Base-by-base conservation (phyloP, 805 yeast species). In the Pichia deserticola region DNA sequence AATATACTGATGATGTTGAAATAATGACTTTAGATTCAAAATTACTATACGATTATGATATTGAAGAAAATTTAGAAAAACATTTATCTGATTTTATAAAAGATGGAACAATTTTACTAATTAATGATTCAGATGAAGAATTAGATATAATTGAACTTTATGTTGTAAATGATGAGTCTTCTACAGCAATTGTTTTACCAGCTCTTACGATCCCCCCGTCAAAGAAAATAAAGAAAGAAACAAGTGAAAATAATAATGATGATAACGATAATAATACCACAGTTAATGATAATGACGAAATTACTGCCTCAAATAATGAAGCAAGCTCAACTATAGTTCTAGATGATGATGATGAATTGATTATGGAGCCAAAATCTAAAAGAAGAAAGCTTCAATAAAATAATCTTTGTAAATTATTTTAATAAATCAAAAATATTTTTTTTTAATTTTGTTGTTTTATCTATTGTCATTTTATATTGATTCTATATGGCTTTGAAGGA, bases 11-110 rank as follows among this genome's bases (percentile, higher is more conserved):
- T 37, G 81, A 84, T 37, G 74, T 88, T 3, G 60, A 86, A 7
- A 75, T 84, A 25, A 69, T 82, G 29, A 52, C 63, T 11, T 49
- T 53, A 37, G 65, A 60, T 28, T 76, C 79, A 36, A 75, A 77
- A 55, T 72, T 93, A 52, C 63, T 93, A 8, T 88, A 87, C 57
- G 99, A 93, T 66, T 74, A 74, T 50, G 99, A 92, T 60, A 89
- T 87, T 63, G 96, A 88, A 45, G 98, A 90, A 60, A 83, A 92
- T 59, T 58, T 73, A 11, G 70, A 68, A 0, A 71, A 69, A 35
- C 62, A 72, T 0, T 66, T 93, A 15, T 50, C 54, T 1, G 78
- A 76, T 1, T 64, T 84, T 9, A 68, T 89, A 32, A 57, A 54
- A 6, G 67, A 71, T 45, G 93, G 92, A n/a, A 75, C 81, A 25